Evolutionary conservation across 345 rosid species (phyloP).

Genomic region (Brassica carinata): DNA sequence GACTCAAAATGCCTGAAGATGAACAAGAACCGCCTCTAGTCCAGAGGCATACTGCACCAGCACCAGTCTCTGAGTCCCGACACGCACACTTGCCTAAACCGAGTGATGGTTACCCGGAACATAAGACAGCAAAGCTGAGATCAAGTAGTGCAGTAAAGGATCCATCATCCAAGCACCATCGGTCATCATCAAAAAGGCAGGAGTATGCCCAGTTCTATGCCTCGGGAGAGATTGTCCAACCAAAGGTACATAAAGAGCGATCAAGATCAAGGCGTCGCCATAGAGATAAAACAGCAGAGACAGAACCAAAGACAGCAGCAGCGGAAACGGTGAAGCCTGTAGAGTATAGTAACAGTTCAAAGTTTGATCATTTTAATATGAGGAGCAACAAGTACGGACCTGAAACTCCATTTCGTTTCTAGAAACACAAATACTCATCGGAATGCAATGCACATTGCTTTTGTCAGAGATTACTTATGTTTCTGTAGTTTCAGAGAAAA

Average conservation of each 20-base stretch:
- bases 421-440: conserved; percentile 16
- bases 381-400: conserved; percentile 71
- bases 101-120: conserved; percentile 32
- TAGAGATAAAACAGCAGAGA: conserved; percentile 57
- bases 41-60: conserved; percentile 64
- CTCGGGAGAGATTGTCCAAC: conserved; percentile 66
- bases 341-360: conserved; percentile 30
- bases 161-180: conserved; percentile 69
- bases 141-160: conserved; percentile 67
- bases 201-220: conserved; percentile 69
- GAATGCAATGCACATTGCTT: not conserved
- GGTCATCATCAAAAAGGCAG: conserved; percentile 62
- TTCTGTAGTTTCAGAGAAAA: conserved; percentile 3
- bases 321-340: conserved; percentile 61
- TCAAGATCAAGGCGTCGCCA: conserved; percentile 71
- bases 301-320: conserved; percentile 53
- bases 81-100: conserved; percentile 50
- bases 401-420: conserved; percentile 60
- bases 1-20: conserved; percentile 76
- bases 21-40: conserved; percentile 54
- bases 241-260: conserved; percentile 72
- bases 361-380: conserved; percentile 22
- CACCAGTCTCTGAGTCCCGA: conserved; percentile 57
- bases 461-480: conserved; percentile 6
- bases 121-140: conserved; percentile 65